Evolutionary conservation across 2,329 filamentous ascomycete species (phyloP).

Genomic region (Dactylonectria macrodidyma): DNA sequence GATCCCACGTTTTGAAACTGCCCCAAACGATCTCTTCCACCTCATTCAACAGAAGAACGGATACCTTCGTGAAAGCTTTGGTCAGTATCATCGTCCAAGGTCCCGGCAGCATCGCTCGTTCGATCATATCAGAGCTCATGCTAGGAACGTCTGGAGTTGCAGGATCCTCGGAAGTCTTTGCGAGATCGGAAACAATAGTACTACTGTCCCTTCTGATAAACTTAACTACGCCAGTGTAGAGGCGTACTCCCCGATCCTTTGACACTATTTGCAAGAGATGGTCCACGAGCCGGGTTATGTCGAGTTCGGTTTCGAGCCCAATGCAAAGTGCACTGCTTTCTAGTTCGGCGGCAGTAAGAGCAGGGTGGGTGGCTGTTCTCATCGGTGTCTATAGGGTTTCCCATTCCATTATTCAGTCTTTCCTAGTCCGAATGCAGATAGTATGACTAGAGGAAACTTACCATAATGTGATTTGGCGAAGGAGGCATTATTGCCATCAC

Average conservation of each 20-base stretch:
- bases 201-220: slow-evolving; percentile 61
- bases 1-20: too few relatives aligned
- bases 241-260: too few relatives aligned
- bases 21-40: slow-evolving; percentile 44
- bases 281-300: too few relatives aligned
- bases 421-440: neutral
- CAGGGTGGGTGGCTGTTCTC: slow-evolving; percentile 44
- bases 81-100: slow-evolving; percentile 72
- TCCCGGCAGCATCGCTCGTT: slow-evolving; percentile 70
- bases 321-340: too few relatives aligned
- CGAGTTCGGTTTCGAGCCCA: too few relatives aligned
- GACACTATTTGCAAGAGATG: too few relatives aligned
- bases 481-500: slow-evolving; percentile 34
- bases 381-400: slow-evolving; percentile 41
- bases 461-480: slow-evolving; percentile 45
- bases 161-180: slow-evolving; percentile 59
- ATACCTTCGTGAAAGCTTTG: slow-evolving; percentile 65
- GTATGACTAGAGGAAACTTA: slow-evolving; percentile 28
- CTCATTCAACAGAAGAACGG: slow-evolving; percentile 54
- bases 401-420: neutral
- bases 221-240: slow-evolving; percentile 51
- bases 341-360: slow-evolving; percentile 46
- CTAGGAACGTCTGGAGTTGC: slow-evolving; percentile 39
- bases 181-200: slow-evolving; percentile 63
- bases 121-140: slow-evolving; percentile 63